phyloP scores from a whole-genome alignment of 1,139 yeast species.

The Candida tetrigidarum region DNA sequence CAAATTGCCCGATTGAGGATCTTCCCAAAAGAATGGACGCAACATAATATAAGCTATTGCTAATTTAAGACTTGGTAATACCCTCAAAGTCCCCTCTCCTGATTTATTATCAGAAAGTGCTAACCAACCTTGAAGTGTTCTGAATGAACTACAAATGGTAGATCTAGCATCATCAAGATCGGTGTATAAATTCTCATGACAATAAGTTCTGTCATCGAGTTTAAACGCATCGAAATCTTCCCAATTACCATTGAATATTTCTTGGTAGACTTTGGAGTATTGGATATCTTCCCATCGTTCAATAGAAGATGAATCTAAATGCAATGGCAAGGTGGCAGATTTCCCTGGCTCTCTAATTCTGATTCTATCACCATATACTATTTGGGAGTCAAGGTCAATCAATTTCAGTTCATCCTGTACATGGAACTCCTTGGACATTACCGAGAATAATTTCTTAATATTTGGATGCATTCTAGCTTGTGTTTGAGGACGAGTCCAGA shows the following conservation, averaged over 20 bases:
- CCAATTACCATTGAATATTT: conserved; percentile 50
- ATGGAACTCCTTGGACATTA: conserved; percentile 38
- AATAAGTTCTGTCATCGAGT: conserved; percentile 38
- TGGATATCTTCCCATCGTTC: conserved; percentile 39
- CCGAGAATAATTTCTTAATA: conserved; percentile 30
- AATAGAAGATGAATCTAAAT: conserved; percentile 49
- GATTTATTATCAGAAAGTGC: conserved; percentile 38
- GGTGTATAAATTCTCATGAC: conserved; percentile 37
- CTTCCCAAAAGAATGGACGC: conserved; percentile 48
- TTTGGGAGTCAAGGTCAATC: conserved; percentile 30
- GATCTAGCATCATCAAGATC: conserved; percentile 29
- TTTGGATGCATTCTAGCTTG: conserved; percentile 47
- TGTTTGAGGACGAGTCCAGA: conserved; percentile 49
- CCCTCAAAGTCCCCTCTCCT: conserved; percentile 48
- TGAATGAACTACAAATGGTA: conserved; percentile 37
- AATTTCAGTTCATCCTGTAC: conserved; percentile 26
- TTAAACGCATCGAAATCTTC: conserved; percentile 51
- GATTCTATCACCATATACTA: conserved; percentile 43
- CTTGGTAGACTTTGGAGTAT: conserved; percentile 41
- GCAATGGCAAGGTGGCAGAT: conserved; percentile 39
- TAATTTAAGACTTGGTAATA: conserved; percentile 42
- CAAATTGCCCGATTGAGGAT: conserved; percentile 11
- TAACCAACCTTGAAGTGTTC: conserved; percentile 56
- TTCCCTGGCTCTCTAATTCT: conserved; percentile 50
- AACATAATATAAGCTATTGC: conserved; percentile 46